Evolutionary conservation across 139 green algal species (phyloP).

Genomic region (Chlamydomonas urium): DNA sequence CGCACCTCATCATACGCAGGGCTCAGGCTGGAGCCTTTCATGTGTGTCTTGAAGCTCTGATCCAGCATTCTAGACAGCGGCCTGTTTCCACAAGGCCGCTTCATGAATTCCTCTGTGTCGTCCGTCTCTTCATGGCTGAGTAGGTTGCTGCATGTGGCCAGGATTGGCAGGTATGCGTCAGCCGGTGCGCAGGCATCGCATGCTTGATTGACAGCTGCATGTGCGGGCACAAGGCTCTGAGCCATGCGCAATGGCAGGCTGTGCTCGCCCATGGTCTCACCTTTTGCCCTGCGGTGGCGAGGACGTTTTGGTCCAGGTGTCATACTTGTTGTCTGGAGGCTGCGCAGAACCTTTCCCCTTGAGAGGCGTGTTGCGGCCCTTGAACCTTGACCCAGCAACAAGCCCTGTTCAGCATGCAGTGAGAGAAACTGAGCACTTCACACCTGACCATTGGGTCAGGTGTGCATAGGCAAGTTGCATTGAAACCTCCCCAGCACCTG

Average conservation of each 20-base stretch:
- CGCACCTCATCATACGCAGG: neutral
- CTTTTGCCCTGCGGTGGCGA: neutral
- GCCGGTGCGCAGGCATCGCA: neutral
- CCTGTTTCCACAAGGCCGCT: neutral
- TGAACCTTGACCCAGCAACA: neutral
- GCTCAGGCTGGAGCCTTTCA: neutral
- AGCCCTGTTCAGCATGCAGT: slow-evolving; percentile 6
- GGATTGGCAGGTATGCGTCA: neutral
- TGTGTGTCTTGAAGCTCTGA: neutral
- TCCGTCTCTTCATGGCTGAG: neutral
- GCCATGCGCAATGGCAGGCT: too few relatives aligned
- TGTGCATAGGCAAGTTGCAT: neutral
- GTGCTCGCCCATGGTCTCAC: too few relatives aligned
- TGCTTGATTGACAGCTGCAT: neutral
- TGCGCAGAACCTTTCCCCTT: slow-evolving; percentile 22
- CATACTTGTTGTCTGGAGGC: slow-evolving; percentile 17
- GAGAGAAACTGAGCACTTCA: neutral
- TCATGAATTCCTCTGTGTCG: neutral
- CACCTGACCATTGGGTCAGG: neutral
- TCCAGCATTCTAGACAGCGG: neutral
- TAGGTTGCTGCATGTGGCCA: neutral
- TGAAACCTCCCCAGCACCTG: neutral
- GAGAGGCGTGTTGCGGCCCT: slow-evolving; percentile 21
- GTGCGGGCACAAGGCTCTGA: slow-evolving; percentile 7
- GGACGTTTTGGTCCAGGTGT: neutral